Evolutionary conservation across 2,329 filamentous ascomycete species (phyloP), one percentile per base, ranked within the genome.

Genomic region (Sclerotiophoma versabilis): DNA sequence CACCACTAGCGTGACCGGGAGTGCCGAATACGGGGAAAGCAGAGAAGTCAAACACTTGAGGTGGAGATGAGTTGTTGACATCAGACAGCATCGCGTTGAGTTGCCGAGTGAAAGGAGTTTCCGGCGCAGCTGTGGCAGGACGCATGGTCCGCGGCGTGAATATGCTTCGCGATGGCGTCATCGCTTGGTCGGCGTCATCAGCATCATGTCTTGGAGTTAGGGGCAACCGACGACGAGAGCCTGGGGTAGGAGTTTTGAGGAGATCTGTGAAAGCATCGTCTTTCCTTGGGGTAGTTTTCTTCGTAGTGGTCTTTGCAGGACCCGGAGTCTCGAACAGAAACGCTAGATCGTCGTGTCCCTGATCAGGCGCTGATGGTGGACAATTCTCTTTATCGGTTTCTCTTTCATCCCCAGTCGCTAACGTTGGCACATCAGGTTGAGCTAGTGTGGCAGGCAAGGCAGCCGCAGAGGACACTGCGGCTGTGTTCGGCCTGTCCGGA

Each of bases 241-340:
- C 68, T 36, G 72, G 71, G 8, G 75, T 80, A 12, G 79, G 79
- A 0, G 79, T 81, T 54, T 79, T 79, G 30, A 80, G 68, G n/a
- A 79, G 62, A 29, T 81, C 66, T 51, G 75, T 60, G 63, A 79
- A 58, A 60, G 87, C 68, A 83, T 83, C 27, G 81, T 86, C 60
- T 83, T 84, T 86, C n/a, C 81, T 83, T 1, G 84, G 77, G 73
- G 51, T 79, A 76, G 69, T 10, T 83, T 84, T 86, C 15, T 82
- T 83, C 1, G 84, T 77, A 73, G 51, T 79, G 76, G 69, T 80
- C 82, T 82, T 83, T 15, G 51, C 23, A 54, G 80, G 80, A 56
- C 81, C 84, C 4, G 80, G 87, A 75, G 80, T 63, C 3, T 88
- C 86, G 64, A 95, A 93, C 4, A 95, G 80, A 43, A 83, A 80